A percentile compares a stretch with the other conserved stretches of the same genome.
Conservation (phyloP, 1,284 basidiomycete species). For the Exsudoporus floridanus region DNA sequence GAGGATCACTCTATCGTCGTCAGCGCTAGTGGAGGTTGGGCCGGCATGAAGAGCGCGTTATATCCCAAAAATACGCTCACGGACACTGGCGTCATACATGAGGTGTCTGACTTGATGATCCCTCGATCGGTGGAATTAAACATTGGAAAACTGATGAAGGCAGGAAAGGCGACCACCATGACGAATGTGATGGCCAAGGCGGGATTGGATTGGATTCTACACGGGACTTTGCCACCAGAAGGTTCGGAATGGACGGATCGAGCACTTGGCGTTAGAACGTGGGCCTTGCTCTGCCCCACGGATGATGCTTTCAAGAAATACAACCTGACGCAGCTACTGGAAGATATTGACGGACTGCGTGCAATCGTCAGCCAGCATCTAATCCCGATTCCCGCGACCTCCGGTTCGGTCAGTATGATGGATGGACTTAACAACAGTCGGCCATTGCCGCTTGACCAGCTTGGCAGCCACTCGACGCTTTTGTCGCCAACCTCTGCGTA, state of each 20-base stretch:
- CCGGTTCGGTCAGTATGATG: slow-evolving; percentile 26
- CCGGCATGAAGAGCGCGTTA: slow-evolving; percentile 60
- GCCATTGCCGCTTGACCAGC: slow-evolving; percentile 72
- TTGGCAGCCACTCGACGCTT: slow-evolving; percentile 73
- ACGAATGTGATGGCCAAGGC: slow-evolving; percentile 77
- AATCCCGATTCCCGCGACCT: slow-evolving; percentile 53
- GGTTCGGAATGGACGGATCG: slow-evolving; percentile 57
- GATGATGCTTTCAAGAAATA: slow-evolving; percentile 91
- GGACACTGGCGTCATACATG: slow-evolving; percentile 88
- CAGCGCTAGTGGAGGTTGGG: slow-evolving; percentile 74
- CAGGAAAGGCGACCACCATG: slow-evolving; percentile 88
- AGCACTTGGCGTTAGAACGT: slow-evolving; percentile 51
- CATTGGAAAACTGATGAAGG: slow-evolving; percentile 85
- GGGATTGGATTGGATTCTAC: slow-evolving; percentile 86
- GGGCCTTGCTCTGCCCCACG: slow-evolving; percentile 87
- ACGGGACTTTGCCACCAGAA: slow-evolving; percentile 76
- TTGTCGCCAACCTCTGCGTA: slow-evolving; percentile 62
- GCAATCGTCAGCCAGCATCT: slow-evolving; percentile 87
- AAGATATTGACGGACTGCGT: slow-evolving; percentile 58
- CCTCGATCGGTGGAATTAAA: slow-evolving; percentile 87
- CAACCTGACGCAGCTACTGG: slow-evolving; percentile 80
- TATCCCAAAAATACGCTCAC: slow-evolving; percentile 70
- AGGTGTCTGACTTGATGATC: slow-evolving; percentile 84
- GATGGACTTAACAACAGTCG: slow-evolving; percentile 59
- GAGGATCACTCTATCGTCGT: slow-evolving; percentile 52